Base-by-base conservation (phyloP, 495 filamentous ascomycete genomes). In the Hypomontagnella monticulosa region DNA sequence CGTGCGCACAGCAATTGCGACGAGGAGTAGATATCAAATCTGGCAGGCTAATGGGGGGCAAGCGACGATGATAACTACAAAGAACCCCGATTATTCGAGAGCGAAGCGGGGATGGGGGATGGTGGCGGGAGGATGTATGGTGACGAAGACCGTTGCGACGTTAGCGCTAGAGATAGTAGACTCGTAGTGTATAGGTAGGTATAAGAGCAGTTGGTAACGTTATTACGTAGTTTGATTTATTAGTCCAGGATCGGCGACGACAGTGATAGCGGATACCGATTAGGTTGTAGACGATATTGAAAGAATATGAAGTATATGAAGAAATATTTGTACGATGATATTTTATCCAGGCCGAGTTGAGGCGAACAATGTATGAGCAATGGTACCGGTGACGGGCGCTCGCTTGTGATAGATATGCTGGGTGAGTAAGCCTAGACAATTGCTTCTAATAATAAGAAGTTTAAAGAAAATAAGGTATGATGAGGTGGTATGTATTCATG, bases 1-100 rank as follows among this genome's bases (percentile, higher is more conserved):
- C 46, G 57, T 57, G 50, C 66, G 56, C 61, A 66, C 66, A 46
- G 37, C 52, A 51, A 57, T 42, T 36, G 40, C 37, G 36, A 60
- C 23, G 23, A 44, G 30, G 40, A 34, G 40, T 4, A 32, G 15
- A 27, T 14, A 37, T 32, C 5, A n/a, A 58, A 49, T 36, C 9
- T 9, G 16, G 11, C 14, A 40, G 23, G 19, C 44, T 15, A 36
- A 27, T 50, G n/a, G 23, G 5, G 12, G n/a, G 34, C 16, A 33
- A 36, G n/a, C 37, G 38, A 32, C 33, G 14, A 50, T 40, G 30
- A 54, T 32, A 63, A 27, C 46, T 49, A 40, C 10, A 36, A 44
- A 43, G 14, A 48, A 23, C 16, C 34, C 27, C 37, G 23, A 40
- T 59, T 32, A 20, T 18, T 36, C 48, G 40, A 41, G 48, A 62